Percentiles rank a stretch among this genome's conserved stretches.
Evolutionary conservation across 768 basidiomycete species (phyloP).

Genomic region (Phaffia tasmanica): DNA sequence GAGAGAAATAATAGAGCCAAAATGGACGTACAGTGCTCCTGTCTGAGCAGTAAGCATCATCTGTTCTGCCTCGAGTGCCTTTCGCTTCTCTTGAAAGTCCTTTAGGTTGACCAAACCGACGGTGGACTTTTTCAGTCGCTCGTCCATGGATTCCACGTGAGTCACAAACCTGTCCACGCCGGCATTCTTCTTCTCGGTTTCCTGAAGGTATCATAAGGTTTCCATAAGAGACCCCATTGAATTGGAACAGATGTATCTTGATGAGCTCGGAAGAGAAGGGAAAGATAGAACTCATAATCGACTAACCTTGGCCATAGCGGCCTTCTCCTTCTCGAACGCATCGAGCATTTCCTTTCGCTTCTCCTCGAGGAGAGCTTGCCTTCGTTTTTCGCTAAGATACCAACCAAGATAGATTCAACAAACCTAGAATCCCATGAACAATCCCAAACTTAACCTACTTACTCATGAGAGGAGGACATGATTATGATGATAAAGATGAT

Average conservation of each 20-base stretch:
- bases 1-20: no score
- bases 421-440: no score
- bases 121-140: slow-evolving; percentile 76
- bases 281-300: not conserved
- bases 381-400: no score
- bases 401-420: no score
- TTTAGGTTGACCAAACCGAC: slow-evolving; percentile 83
- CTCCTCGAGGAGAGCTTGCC: slow-evolving; percentile 60
- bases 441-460: no score
- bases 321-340: slow-evolving; percentile 25
- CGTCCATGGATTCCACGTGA: slow-evolving; percentile 89
- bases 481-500: no score
- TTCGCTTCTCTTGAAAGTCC: slow-evolving; percentile 79
- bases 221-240: not conserved
- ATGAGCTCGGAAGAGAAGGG: not conserved
- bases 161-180: slow-evolving; percentile 81
- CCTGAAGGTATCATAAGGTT: slow-evolving; percentile 35
- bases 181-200: slow-evolving; percentile 67
- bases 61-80: slow-evolving; percentile 82
- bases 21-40: slow-evolving; percentile 1
- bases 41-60: slow-evolving; percentile 29
- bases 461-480: no score
- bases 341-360: slow-evolving; percentile 50
- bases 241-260: no score
- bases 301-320: slow-evolving; percentile 21